A percentile compares a stretch with the other conserved stretches of the same genome.
Evolutionary conservation across 345 rosid genomes (phyloP).

Genomic region (Theobroma cacao): DNA sequence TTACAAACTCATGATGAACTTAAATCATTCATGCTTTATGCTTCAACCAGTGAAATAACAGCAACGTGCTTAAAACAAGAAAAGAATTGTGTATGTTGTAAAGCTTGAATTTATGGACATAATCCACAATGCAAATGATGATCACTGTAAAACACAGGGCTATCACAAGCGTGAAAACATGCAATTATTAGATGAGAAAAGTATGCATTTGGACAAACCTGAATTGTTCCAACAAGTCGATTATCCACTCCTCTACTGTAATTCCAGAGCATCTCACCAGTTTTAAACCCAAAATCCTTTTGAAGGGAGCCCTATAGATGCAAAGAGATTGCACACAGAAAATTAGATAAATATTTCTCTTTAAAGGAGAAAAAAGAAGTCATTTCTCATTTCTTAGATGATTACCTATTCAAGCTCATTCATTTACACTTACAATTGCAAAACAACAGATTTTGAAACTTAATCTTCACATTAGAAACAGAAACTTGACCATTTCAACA

Average conservation of each 20-base stretch:
- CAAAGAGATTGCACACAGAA: conserved; percentile 7
- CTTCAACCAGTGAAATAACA: neutral
- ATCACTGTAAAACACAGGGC: neutral
- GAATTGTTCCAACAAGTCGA: conserved; percentile 68
- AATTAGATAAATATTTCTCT: conserved; percentile 6
- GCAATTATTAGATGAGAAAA: conserved; percentile 1
- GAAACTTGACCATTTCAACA: conserved; percentile 9
- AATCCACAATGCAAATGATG: neutral
- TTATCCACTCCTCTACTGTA: conserved; percentile 85
- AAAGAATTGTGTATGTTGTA: neutral
- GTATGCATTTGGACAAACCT: conserved; percentile 40
- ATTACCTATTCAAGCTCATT: neutral
- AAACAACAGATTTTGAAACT: neutral
- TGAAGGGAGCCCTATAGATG: conserved; percentile 65
- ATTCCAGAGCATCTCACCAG: conserved; percentile 97
- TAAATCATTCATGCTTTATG: neutral
- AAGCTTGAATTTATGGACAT: neutral
- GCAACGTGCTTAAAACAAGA: neutral
- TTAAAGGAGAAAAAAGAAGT: neutral
- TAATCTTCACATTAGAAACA: neutral
- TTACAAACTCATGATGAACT: neutral
- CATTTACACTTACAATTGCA: neutral
- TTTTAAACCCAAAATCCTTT: conserved; percentile 82
- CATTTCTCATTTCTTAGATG: neutral
- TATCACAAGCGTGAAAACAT: neutral